Evolutionary conservation across 1,284 basidiomycete genomes (phyloP).

Genomic region (Puccinia triticina): DNA sequence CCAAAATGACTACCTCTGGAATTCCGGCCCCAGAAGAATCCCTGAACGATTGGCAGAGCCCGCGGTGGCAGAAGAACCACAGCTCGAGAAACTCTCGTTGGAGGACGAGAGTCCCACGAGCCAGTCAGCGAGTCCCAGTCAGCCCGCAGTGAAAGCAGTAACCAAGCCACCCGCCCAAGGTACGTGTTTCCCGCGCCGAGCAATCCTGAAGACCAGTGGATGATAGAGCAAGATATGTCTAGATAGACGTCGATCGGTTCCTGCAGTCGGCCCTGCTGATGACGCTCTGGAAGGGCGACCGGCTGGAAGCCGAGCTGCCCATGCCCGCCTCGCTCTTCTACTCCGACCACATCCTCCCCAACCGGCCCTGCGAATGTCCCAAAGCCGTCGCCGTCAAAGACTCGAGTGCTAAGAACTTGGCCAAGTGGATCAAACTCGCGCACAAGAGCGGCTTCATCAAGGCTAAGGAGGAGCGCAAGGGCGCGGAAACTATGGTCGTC

Average conservation of each 20-base stretch:
- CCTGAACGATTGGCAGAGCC: background rate
- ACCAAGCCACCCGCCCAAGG: slow-evolving; percentile 22
- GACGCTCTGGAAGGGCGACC: background rate
- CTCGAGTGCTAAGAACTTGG: slow-evolving; percentile 27
- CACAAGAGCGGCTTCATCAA: slow-evolving; percentile 28
- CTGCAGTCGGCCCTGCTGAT: slow-evolving; percentile 6
- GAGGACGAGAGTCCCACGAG: background rate
- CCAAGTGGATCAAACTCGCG: slow-evolving; percentile 30
- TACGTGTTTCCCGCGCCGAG: background rate
- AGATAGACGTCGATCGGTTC: slow-evolving; percentile 25
- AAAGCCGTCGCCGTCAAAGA: slow-evolving; percentile 35
- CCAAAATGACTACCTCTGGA: slow-evolving; percentile 41
- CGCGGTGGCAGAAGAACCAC: background rate
- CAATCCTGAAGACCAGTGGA: background rate
- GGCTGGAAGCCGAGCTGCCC: background rate
- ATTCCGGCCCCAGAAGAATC: background rate
- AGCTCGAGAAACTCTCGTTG: background rate
- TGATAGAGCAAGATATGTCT: background rate
- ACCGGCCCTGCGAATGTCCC: slow-evolving; percentile 30
- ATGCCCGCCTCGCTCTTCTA: slow-evolving; percentile 38
- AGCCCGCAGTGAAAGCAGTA: background rate
- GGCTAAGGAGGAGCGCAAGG: slow-evolving; percentile 47
- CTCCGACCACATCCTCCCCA: slow-evolving; percentile 32
- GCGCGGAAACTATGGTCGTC: slow-evolving; percentile 22
- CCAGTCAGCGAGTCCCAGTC: background rate